Base-by-base conservation (phyloP, 2,329 filamentous ascomycete genomes). In the Claviceps spartinae region DNA sequence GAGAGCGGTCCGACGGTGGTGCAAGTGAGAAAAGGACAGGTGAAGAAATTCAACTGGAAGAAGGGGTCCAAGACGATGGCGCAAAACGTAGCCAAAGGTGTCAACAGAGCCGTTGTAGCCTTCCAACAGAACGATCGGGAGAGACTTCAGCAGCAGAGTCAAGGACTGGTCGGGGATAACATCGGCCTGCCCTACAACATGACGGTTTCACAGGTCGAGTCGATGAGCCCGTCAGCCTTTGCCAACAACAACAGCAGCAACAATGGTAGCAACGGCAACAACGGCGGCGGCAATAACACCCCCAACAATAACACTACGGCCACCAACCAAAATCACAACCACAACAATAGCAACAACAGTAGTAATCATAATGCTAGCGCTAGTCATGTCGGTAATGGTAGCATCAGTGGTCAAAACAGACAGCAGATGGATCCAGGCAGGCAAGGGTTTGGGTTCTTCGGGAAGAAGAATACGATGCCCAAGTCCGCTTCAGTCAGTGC, bases 11-110 rank as follows among this genome's bases (percentile, higher is more conserved):
- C 93, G n/a, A 93, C 95, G 55, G 86, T 97, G 37, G 86, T 97
- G 55, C 94, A 93, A 61, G 94, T 97, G 56, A 83, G 89, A 61
- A 97, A 96, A 71, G 89, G 86, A 34, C 89, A 95, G 64, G 82
- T 85, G 51, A 95, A 89, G 72, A 97, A 96, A 67, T 96, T 96
- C 71, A 95, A 95, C 71, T 97, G 93, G 90, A 95, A 96, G 77
- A 95, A 94, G 73, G 89, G 89, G 41, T 88, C 88, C 41, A 91
- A 95, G 69, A 90, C 87, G 52, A 84, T 97, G 60, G 90, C 90
- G 30, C 95, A 96, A 68, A 91, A 90, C 63, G 86, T 97, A 49
- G 86, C 86, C 55, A 96, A 96, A 72, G 89, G 90, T 50, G 82
- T 97, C 66, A 95, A 95, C 68, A 87, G 89, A 51, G 90, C 90